Base-by-base conservation (phyloP, 305 asterid genomes). In the Monarda citriodora region DNA sequence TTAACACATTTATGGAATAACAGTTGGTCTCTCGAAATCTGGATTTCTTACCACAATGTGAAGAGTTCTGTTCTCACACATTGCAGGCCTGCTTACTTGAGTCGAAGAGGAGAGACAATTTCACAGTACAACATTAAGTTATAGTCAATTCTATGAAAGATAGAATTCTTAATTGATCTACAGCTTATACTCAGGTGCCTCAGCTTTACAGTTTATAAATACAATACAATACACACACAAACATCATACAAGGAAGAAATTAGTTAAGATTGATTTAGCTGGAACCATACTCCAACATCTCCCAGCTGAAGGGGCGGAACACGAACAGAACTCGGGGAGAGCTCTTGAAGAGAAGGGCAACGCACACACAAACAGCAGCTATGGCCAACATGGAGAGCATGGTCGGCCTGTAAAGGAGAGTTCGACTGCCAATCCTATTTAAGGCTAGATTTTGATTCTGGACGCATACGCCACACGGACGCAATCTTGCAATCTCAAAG, bases 331-430 rank as follows among this genome's bases (percentile, higher is more conserved):
- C 89, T 31, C 68, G 76, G 0, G 96, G 96, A 1, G 82, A 83
- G 78, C 96, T 82, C 74, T 84, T 87, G 72, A 87, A 78, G 6
- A 87, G 82, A 58, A 90, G 86, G 12, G 91, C 93, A 58, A 90
- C 95, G 8, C 97, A 90, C 29, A 86, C 97, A 22, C 97, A 90
- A 3, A 90, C 90, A 7, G 88, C 95, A 17, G 96, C 96, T 58
- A 90, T 74, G 44, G 86, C 89, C 65, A 90, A 70, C 96, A 90
- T 85, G 1, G 96, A 84, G 32, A 80, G 82, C 85, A 85, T 76
- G 3, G 82, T 84, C 9, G 96, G 96, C 72, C 80, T 77, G 76
- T 80, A 80, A 9, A 82, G 74, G 66, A 79, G 71, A 36, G 81
- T 73, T 54, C 72, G 70, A 26, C 72, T 65, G 26, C 79, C 76